Conservation (phyloP, 2,329 filamentous ascomycete genomes). For the Ceratocystis eucalypticola region DNA sequence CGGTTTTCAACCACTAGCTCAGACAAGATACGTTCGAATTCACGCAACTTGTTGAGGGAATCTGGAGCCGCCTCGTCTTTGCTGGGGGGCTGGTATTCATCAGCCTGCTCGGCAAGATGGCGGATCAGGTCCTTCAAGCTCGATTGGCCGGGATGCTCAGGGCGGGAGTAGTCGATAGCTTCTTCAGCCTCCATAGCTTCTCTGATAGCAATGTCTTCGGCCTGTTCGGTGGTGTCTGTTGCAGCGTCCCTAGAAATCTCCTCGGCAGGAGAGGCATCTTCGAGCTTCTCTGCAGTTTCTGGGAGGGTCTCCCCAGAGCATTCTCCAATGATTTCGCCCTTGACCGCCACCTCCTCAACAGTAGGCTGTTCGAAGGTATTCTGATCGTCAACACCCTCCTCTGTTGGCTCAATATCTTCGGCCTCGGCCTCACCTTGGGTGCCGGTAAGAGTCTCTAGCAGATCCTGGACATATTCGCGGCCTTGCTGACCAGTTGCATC, state of each 20-base stretch:
- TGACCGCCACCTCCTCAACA: constrained; percentile 8
- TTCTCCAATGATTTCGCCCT: constrained; percentile 16
- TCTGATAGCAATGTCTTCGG: constrained; percentile 2
- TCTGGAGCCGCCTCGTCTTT: constrained; percentile 20
- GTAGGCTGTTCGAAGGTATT: background rate
- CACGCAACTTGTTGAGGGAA: constrained; percentile 29
- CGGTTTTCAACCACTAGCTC: constrained; percentile 30
- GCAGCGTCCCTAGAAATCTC: background rate
- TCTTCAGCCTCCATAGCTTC: constrained; percentile 14
- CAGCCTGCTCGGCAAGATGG: constrained; percentile 35
- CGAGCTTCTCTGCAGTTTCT: constrained; percentile 13
- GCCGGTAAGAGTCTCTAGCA: constrained; percentile 36
- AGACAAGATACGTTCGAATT: constrained; percentile 39
- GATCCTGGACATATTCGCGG: constrained; percentile 35
- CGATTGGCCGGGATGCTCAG: constrained; percentile 19
- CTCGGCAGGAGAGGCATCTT: background rate
- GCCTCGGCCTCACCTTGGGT: constrained; percentile 19
- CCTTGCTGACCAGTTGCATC: constrained; percentile 33
- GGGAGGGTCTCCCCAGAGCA: constrained; percentile 8
- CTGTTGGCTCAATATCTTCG: constrained; percentile 14
- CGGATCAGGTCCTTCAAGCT: constrained; percentile 38
- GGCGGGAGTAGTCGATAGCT: constrained; percentile 1
- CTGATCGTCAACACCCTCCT: background rate
- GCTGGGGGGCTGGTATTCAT: constrained; percentile 22
- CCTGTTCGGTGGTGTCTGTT: background rate